phyloP scores from a whole-genome alignment of 495 filamentous ascomycete species.

The Neurospora sp. region DNA sequence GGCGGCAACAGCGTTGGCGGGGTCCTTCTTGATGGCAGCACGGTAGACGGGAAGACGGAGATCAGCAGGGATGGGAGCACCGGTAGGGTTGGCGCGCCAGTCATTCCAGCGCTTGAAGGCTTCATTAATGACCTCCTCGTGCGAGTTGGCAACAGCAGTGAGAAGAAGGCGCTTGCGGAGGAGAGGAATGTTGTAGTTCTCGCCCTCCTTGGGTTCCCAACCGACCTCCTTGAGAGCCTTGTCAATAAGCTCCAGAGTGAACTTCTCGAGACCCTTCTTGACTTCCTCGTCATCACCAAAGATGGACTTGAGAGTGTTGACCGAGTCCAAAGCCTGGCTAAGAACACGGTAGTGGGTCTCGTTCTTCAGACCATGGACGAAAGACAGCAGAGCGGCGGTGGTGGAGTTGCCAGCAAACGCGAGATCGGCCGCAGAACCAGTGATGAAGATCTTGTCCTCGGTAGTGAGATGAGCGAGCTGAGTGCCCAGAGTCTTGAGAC shows the following conservation, averaged over 20 bases:
- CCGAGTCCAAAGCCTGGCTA: slow-evolving; percentile 63
- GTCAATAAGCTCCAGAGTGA: slow-evolving; percentile 59
- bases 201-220: slow-evolving; percentile 66
- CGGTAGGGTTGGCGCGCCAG: slow-evolving; percentile 56
- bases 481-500: slow-evolving; percentile 68
- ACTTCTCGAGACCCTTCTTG: slow-evolving; percentile 55
- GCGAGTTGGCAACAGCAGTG: slow-evolving; percentile 61
- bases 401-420: slow-evolving; percentile 77
- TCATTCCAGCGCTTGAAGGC: slow-evolving; percentile 65
- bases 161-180: slow-evolving; percentile 70
- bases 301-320: slow-evolving; percentile 44
- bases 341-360: slow-evolving; percentile 85
- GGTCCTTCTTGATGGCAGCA: slow-evolving; percentile 61
- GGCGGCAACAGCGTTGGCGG: slow-evolving; percentile 50
- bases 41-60: slow-evolving; percentile 72
- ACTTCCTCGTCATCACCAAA: slow-evolving; percentile 45
- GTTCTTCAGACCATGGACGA: slow-evolving; percentile 69
- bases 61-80: slow-evolving; percentile 63
- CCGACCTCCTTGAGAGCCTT: slow-evolving; percentile 68
- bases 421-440: slow-evolving; percentile 85
- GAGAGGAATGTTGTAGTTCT: slow-evolving; percentile 73
- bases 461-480: slow-evolving; percentile 61
- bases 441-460: slow-evolving; percentile 83
- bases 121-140: slow-evolving; percentile 60
- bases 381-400: slow-evolving; percentile 66